Percentiles rank a stretch among this genome's conserved stretches.
These are phyloP conservation scores for Fusarium torulosum DNA, from an alignment of 2,329 filamentous ascomycete species.

Conservation along the genomic window DNA sequence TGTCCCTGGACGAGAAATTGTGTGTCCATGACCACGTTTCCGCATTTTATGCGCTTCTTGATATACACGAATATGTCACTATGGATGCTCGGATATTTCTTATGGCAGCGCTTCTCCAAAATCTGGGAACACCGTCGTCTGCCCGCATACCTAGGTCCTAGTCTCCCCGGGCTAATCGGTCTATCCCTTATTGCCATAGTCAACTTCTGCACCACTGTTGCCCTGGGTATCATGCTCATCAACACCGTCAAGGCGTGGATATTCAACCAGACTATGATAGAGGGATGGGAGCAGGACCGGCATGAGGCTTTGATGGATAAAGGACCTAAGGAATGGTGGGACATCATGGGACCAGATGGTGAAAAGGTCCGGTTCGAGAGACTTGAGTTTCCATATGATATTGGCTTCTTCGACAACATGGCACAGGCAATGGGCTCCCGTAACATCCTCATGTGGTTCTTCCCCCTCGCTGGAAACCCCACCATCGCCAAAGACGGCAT, in stretches of 20 bases:
- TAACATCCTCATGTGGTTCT: conserved; percentile 76
- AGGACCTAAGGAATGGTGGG: conserved; percentile 61
- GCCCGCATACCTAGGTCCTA: conserved; percentile 81
- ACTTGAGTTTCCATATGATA: conserved; percentile 85
- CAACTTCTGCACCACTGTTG: conserved; percentile 70
- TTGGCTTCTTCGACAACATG: conserved; percentile 81
- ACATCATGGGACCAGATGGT: conserved; percentile 52
- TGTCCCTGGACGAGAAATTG: conserved; percentile 89
- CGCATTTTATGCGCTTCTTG: conserved; percentile 85
- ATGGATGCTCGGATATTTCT: conserved; percentile 69
- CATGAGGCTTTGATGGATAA: conserved; percentile 69
- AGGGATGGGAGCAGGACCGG: conserved; percentile 79
- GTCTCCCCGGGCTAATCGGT: conserved; percentile 67
- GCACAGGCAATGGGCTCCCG: conserved; percentile 79
- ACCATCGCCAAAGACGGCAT: conserved; percentile 54
- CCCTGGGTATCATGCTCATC: conserved; percentile 73
- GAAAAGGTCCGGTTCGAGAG: conserved; percentile 65
- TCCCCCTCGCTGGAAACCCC: conserved; percentile 71
- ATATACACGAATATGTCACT: conserved; percentile 75
- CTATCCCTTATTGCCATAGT: conserved; percentile 71
- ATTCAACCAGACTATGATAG: conserved; percentile 83
- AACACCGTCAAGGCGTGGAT: conserved; percentile 71
- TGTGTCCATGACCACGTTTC: conserved; percentile 84
- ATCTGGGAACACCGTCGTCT: conserved; percentile 76
- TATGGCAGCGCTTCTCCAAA: conserved; percentile 68